phyloP scores from a whole-genome alignment of 2,329 filamentous ascomycete species.

The Fusarium sarcochroum region DNA sequence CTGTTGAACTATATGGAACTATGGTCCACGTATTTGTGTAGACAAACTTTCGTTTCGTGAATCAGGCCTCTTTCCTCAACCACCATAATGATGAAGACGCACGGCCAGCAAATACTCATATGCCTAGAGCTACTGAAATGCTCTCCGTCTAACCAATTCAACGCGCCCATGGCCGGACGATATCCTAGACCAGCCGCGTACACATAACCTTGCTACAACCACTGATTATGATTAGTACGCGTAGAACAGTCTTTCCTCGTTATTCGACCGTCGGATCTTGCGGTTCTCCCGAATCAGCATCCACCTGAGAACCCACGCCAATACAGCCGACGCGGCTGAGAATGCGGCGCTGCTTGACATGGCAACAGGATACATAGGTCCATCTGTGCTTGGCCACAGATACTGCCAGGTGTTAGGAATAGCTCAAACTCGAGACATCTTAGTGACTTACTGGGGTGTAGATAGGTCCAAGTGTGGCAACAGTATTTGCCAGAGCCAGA shows the following conservation, averaged over 20 bases:
- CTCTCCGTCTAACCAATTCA: too few species aligned
- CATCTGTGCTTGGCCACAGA: conserved; percentile 34
- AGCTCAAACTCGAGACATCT: rapidly evolving
- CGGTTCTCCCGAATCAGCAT: conserved; percentile 55
- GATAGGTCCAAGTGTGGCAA: conserved; percentile 39
- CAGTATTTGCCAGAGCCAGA: conserved; percentile 50
- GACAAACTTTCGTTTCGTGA: too few species aligned
- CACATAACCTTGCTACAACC: neutral
- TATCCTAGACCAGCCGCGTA: neutral
- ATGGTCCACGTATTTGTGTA: too few species aligned
- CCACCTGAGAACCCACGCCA: conserved; percentile 55
- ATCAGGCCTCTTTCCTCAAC: too few species aligned
- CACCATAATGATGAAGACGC: too few species aligned
- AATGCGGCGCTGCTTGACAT: conserved; percentile 44
- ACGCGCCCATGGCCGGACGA: neutral
- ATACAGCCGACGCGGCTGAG: conserved; percentile 53
- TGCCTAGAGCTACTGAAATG: too few species aligned
- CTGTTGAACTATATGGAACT: too few species aligned
- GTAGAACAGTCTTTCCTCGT: conserved; percentile 48
- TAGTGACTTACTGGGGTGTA: conserved; percentile 43
- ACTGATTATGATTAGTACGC: conserved; percentile 42
- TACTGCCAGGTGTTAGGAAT: conserved; percentile 10
- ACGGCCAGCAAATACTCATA: too few species aligned
- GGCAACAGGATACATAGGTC: conserved; percentile 24
- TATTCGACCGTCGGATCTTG: conserved; percentile 47